Percentiles rank a stretch among this genome's conserved stretches.
Evolutionary conservation across 768 basidiomycete species (phyloP).

Genomic region (Brasilioporus rufonigricans): DNA sequence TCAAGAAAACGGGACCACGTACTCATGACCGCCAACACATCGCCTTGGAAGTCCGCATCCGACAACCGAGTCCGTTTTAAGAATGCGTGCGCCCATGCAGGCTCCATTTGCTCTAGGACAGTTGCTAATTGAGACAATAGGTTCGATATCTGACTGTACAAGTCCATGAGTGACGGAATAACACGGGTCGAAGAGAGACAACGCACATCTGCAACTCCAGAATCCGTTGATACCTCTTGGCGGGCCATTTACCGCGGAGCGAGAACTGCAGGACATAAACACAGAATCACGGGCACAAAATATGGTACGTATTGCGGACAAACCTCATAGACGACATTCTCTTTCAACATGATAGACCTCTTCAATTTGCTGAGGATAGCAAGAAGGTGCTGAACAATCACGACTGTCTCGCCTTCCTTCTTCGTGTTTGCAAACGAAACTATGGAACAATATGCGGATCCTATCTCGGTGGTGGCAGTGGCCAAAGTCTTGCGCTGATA

Average conservation of each 20-base stretch:
- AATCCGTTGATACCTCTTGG: constrained; percentile 69
- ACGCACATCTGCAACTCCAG: constrained; percentile 66
- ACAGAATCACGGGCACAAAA: background rate
- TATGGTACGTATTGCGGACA: constrained; percentile 5
- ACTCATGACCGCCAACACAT: constrained; percentile 82
- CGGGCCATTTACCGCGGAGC: constrained; percentile 75
- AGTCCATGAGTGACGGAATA: constrained; percentile 2
- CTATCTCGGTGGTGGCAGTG: constrained; percentile 65
- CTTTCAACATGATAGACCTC: constrained; percentile 51
- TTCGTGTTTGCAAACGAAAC: constrained; percentile 67
- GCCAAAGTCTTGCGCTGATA: constrained; percentile 73
- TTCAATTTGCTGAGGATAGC: constrained; percentile 75
- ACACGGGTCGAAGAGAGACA: background rate
- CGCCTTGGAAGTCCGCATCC: constrained; percentile 82
- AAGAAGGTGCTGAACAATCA: constrained; percentile 63
- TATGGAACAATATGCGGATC: constrained; percentile 71
- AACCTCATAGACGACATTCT: constrained; percentile 69
- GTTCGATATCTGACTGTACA: constrained; percentile 59
- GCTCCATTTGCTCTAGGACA: constrained; percentile 68
- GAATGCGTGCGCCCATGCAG: constrained; percentile 75
- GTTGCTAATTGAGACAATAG: constrained; percentile 73
- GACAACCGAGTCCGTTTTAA: constrained; percentile 70
- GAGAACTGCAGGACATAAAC: constrained; percentile 52
- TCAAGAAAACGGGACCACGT: constrained; percentile 17
- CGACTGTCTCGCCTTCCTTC: constrained; percentile 45